Conservation (phyloP, 1,139 yeast species). For the Hemisphaericaspora subhashii region DNA sequence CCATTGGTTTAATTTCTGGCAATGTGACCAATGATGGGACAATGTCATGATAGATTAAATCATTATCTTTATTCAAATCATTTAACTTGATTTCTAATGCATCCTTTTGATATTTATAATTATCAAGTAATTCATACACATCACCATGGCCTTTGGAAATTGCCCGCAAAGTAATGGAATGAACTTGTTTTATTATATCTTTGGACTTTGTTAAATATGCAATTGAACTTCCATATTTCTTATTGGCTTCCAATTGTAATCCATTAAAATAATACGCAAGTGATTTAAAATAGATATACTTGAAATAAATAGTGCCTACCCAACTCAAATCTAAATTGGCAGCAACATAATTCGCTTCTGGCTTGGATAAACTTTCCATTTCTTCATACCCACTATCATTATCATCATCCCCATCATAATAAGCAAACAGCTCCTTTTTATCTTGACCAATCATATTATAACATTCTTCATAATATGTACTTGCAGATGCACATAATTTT, state of each 20-base stretch:
- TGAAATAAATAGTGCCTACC: slow-evolving; percentile 46
- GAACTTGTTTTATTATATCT: slow-evolving; percentile 32
- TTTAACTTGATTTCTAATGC: slow-evolving; percentile 45
- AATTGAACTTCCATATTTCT: slow-evolving; percentile 75
- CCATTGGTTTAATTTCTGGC: slow-evolving; percentile 67
- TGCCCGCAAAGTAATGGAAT: slow-evolving; percentile 24
- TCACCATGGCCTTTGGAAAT: slow-evolving; percentile 28
- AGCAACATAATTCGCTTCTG: slow-evolving; percentile 31
- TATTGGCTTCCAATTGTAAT: slow-evolving; percentile 44
- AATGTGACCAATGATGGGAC: slow-evolving; percentile 63
- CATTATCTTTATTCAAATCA: slow-evolving; percentile 76
- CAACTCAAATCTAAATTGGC: slow-evolving; percentile 50
- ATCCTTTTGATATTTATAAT: slow-evolving; percentile 46
- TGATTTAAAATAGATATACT: slow-evolving; percentile 44
- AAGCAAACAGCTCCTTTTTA: slow-evolving; percentile 7
- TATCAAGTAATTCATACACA: slow-evolving; percentile 42
- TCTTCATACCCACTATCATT: slow-evolving; percentile 18
- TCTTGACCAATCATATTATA: slow-evolving; percentile 16
- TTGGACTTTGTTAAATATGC: slow-evolving; percentile 61
- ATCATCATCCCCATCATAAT: slow-evolving; percentile 20
- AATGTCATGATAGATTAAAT: slow-evolving; percentile 78
- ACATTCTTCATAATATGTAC: slow-evolving; percentile 56
- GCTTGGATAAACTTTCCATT: slow-evolving; percentile 17
- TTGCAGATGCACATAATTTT: slow-evolving; percentile 66
- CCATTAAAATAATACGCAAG: slow-evolving; percentile 56